Evolutionary conservation across 495 filamentous ascomycete species (phyloP).

Genomic region (Neurospora sp.): DNA sequence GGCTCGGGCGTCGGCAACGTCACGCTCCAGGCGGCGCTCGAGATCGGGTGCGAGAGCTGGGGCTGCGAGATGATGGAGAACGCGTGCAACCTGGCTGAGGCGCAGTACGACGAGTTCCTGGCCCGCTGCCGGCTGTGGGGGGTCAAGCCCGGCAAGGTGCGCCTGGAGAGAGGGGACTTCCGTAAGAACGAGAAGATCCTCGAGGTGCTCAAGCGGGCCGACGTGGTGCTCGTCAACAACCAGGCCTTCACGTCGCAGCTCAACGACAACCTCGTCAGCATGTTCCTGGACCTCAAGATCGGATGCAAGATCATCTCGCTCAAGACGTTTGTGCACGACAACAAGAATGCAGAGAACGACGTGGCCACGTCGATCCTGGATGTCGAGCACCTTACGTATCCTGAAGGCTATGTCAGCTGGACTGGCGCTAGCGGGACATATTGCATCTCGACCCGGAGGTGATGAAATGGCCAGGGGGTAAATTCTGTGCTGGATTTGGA

Average conservation of each 20-base stretch:
- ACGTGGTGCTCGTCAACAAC: conserved; percentile 94
- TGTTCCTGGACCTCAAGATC: conserved; percentile 91
- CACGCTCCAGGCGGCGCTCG: conserved; percentile 84
- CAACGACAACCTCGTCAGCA: conserved; percentile 75
- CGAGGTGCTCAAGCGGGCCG: conserved; percentile 65
- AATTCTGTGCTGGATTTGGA: not conserved
- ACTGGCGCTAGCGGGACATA: conserved; percentile 73
- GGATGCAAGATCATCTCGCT: conserved; percentile 70
- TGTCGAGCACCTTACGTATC: conserved; percentile 68
- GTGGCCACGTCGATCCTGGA: conserved; percentile 66
- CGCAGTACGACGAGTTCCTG: conserved; percentile 77
- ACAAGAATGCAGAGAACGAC: conserved; percentile 39
- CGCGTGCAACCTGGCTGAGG: conserved; percentile 71
- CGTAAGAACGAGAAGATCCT: conserved; percentile 61
- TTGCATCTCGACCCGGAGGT: conserved; percentile 79
- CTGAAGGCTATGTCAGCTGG: conserved; percentile 83
- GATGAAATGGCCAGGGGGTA: not conserved
- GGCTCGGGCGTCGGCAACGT: conserved; percentile 95
- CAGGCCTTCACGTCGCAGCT: conserved; percentile 82
- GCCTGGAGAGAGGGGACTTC: conserved; percentile 78
- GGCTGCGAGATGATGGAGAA: conserved; percentile 94
- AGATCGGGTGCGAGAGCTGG: conserved; percentile 90
- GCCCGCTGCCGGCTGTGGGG: conserved; percentile 87
- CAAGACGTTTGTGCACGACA: conserved; percentile 37
- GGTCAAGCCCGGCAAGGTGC: conserved; percentile 64